phyloP scores from a whole-genome alignment of 2,329 filamentous ascomycete species.

The Diaporthe ampelina region DNA sequence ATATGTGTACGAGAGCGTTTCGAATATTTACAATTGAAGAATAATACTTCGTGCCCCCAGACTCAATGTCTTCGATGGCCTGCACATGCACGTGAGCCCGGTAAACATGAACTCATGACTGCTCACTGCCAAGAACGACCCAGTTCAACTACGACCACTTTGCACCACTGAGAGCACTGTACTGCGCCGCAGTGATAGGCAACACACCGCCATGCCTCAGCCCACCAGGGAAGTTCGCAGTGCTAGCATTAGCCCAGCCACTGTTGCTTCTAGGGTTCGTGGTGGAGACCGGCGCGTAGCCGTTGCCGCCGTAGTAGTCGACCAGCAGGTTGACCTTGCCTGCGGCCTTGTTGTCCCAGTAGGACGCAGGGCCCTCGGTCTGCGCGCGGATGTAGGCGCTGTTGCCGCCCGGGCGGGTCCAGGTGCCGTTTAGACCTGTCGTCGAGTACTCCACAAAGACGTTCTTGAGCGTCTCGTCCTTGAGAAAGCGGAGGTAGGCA shows the following conservation, averaged over 20 bases:
- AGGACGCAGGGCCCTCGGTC: conserved; percentile 61
- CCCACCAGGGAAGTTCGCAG: conserved; percentile 59
- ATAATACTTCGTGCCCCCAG: neutral
- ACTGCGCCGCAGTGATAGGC: conserved; percentile 59
- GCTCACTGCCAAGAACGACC: neutral
- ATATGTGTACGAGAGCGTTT: conserved; percentile 3
- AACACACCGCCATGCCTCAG: conserved; percentile 67
- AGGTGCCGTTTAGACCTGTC: conserved; percentile 64
- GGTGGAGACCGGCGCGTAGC: conserved; percentile 65
- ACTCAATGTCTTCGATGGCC: too few relatives aligned
- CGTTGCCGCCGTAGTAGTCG: conserved; percentile 62
- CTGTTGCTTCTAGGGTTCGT: conserved; percentile 57
- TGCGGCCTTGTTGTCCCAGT: conserved; percentile 56
- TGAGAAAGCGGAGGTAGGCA: conserved; percentile 67
- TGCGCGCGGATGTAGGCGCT: conserved; percentile 57
- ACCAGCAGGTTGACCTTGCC: conserved; percentile 61
- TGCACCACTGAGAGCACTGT: conserved; percentile 55
- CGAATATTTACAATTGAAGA: conserved; percentile 2
- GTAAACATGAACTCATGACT: neutral
- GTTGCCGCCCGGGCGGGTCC: conserved; percentile 62
- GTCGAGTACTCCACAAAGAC: conserved; percentile 65
- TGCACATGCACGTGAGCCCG: neutral
- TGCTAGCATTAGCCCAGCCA: conserved; percentile 60
- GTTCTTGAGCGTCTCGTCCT: conserved; percentile 65
- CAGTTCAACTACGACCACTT: conserved; percentile 48